Evolutionary conservation across 805 yeast genomes (phyloP).

Genomic region (Metschnikowia orientalis): DNA sequence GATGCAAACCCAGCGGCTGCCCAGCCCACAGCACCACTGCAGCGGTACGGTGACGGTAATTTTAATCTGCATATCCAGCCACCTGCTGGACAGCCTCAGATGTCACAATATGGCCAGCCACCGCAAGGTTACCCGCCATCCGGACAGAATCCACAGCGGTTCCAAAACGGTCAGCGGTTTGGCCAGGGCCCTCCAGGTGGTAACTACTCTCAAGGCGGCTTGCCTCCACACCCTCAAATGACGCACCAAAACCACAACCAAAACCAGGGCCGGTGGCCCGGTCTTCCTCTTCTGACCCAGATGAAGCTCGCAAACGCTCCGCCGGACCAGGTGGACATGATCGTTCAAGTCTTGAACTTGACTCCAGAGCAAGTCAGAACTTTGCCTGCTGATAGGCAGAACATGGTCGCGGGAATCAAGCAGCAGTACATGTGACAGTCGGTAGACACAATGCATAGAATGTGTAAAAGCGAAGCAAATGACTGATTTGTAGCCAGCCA

Average conservation of each 20-base stretch:
- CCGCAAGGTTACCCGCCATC: constrained; percentile 4
- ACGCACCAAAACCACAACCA: constrained; percentile 1
- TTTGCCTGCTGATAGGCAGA: constrained; percentile 48
- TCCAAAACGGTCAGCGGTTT: too few relatives aligned
- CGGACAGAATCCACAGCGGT: too few relatives aligned
- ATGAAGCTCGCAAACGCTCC: constrained; percentile 49
- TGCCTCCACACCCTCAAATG: neutral
- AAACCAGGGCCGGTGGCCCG: constrained; percentile 37
- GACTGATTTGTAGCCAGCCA: neutral
- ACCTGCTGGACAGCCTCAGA: too few relatives aligned
- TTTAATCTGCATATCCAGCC: constrained; percentile 2
- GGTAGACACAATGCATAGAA: neutral
- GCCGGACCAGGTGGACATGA: constrained; percentile 53
- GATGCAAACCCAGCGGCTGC: constrained; percentile 16
- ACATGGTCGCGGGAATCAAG: constrained; percentile 53
- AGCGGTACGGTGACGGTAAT: neutral
- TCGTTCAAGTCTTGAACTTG: constrained; percentile 50
- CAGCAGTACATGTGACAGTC: constrained; percentile 47
- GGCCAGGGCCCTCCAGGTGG: too few relatives aligned
- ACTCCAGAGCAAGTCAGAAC: constrained; percentile 46
- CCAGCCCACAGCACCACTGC: constrained; percentile 10
- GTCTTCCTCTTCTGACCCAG: constrained; percentile 45
- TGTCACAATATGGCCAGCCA: constrained; percentile 2
- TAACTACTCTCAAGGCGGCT: too few relatives aligned
- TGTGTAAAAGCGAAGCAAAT: neutral